phyloP scores from a whole-genome alignment of 352 stramenopile species.

The Sclerospora graminicola region DNA sequence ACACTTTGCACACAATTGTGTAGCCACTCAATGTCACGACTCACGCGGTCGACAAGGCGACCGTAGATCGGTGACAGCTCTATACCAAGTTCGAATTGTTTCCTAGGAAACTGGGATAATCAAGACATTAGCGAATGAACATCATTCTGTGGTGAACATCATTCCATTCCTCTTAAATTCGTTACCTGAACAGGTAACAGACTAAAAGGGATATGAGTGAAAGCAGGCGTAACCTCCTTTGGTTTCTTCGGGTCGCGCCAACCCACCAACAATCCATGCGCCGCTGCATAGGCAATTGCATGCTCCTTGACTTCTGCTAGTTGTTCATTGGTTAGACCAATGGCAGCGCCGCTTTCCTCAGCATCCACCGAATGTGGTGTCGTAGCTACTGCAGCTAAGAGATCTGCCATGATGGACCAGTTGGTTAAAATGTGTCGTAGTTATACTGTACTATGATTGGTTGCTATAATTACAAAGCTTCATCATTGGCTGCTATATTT shows the following conservation, averaged over 20 bases:
- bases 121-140: not conserved
- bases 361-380: slow-evolving; percentile 6
- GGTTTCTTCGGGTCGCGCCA: slow-evolving; percentile 29
- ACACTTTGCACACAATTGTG: slow-evolving; percentile 59
- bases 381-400: slow-evolving; percentile 27
- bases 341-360: slow-evolving; percentile 21
- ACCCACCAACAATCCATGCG: slow-evolving; percentile 63
- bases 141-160: not conserved
- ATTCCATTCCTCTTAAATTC: not conserved
- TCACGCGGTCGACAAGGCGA: slow-evolving; percentile 68
- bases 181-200: slow-evolving; percentile 52
- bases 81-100: slow-evolving; percentile 57
- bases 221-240: slow-evolving; percentile 25
- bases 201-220: slow-evolving; percentile 73
- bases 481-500: slow-evolving; percentile 27
- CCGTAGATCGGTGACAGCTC: slow-evolving; percentile 65
- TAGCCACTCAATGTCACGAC: slow-evolving; percentile 72
- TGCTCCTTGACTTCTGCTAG: slow-evolving; percentile 50
- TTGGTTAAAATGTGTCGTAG: too few species aligned
- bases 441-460: slow-evolving; percentile 10
- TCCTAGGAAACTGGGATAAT: slow-evolving; percentile 26
- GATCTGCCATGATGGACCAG: slow-evolving; percentile 29
- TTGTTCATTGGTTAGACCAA: slow-evolving; percentile 33
- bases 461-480: not conserved
- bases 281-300: slow-evolving; percentile 59